Evolutionary conservation across 768 basidiomycete species (phyloP).

Genomic region (Russula brevipes): DNA sequence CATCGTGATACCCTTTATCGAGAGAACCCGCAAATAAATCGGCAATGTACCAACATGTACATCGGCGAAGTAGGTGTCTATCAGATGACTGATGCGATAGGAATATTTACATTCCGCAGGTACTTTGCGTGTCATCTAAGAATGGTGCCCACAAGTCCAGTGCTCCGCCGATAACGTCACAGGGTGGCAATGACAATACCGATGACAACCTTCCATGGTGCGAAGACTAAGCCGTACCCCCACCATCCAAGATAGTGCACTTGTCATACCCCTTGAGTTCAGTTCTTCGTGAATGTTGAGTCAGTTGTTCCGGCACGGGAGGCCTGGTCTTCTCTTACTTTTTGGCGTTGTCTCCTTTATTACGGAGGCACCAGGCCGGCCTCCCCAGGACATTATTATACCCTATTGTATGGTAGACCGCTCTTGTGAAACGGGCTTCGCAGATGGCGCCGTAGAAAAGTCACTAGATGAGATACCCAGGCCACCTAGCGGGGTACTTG

Average conservation of each 20-base stretch:
- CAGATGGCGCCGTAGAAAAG: not conserved
- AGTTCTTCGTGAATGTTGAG: not conserved
- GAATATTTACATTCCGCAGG: not conserved
- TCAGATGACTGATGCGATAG: not conserved
- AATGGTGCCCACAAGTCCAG: not conserved
- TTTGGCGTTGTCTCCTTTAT: not conserved
- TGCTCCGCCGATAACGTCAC: too few species aligned
- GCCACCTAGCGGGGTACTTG: too few species aligned
- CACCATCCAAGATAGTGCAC: not conserved
- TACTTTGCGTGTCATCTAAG: constrained; percentile 1
- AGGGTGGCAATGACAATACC: too few species aligned
- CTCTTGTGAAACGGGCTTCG: not conserved
- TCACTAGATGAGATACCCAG: not conserved
- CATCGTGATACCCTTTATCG: constrained; percentile 48
- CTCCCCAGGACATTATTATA: not conserved
- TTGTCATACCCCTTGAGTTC: not conserved
- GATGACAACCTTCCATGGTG: constrained; percentile 7
- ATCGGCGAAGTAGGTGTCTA: constrained; percentile 57
- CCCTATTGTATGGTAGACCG: not conserved
- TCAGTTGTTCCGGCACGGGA: not conserved
- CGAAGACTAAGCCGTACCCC: not conserved
- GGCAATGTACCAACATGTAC: constrained; percentile 60
- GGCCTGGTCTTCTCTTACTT: not conserved
- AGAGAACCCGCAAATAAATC: constrained; percentile 74
- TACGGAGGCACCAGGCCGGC: not conserved